Conservation (phyloP, 805 yeast species). For the Ogataea wickerhamii region DNA sequence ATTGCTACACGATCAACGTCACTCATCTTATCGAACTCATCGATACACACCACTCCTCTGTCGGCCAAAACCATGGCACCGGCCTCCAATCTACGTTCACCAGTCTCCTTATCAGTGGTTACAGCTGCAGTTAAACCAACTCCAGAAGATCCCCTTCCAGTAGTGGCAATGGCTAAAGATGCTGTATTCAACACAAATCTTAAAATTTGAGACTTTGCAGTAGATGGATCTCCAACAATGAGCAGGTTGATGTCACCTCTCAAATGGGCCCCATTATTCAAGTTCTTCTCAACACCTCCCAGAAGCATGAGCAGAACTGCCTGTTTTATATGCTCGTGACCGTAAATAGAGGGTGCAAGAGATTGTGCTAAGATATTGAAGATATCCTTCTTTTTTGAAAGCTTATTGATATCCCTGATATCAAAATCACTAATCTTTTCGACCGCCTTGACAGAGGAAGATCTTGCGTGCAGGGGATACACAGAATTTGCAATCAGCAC, state of each 20-base stretch:
- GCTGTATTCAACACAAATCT: conserved; percentile 95
- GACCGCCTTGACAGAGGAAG: conserved; percentile 61
- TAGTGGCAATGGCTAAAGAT: conserved; percentile 91
- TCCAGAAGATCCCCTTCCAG: conserved; percentile 99
- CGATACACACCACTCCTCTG: conserved; percentile 95
- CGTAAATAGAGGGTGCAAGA: conserved; percentile 93
- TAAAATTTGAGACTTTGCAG: conserved; percentile 94
- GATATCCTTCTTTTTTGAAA: conserved; percentile 66
- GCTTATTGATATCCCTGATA: conserved; percentile 77
- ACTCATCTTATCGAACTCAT: conserved; percentile 97
- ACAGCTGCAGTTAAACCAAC: conserved; percentile 99
- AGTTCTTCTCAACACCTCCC: conserved; percentile 92
- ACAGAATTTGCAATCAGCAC: conserved; percentile 86
- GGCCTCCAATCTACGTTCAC: conserved; percentile 93
- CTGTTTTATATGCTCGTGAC: conserved; percentile 84
- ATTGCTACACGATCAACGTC: conserved; percentile 96
- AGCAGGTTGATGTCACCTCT: conserved; percentile 96
- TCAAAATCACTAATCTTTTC: conserved; percentile 77
- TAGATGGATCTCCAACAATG: conserved; percentile 98
- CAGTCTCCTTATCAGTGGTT: conserved; percentile 93
- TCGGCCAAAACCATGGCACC: conserved; percentile 99
- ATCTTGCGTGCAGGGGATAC: conserved; percentile 82
- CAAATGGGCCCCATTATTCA: conserved; percentile 92
- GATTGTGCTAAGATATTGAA: conserved; percentile 81
- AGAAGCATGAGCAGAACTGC: conserved; percentile 87